Base-by-base conservation (phyloP, 148 eudicot genomes). In the Hydrangea macrophylla region DNA sequence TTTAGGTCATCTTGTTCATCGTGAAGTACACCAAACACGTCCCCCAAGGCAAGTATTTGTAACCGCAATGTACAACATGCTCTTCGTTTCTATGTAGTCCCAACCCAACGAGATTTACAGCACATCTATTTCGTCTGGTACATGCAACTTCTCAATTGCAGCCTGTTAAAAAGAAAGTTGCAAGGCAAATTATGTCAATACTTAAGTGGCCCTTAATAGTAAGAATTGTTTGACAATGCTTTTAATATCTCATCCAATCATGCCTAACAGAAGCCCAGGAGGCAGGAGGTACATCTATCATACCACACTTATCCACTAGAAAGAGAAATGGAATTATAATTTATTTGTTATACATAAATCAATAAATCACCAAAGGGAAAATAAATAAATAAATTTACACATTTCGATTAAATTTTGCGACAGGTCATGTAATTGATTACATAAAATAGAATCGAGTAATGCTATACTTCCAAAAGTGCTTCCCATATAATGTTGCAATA, bases 71-170 rank as follows among this genome's bases (percentile, higher is more conserved):
- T 74, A 77, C 73, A 77, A 45, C 67, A 60, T 33, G 59, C 65
- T 65, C 71, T 53, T 45, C 60, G 60, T 27, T 70, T 50, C 58
- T n/a, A n/a, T 70, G 27, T 50, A 51, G 2, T 23, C 71, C 45
- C 50, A 20, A 32, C 27, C 9, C 61, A 10, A 28, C 55, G 55
- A 27, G 62, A 33, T 28, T 70, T 72, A 83, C 64, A 75, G 73
- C 70, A 62, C 96, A 23, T 90, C 96, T 50, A 88, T 67, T 39
- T 88, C 95, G 39, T 93, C 98, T 55, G 98, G 98, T 70, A 93
- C 98, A 50, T 86, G 96, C 84, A 93, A 83, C 86, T 93, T 93
- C 75, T 93, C 98, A 51, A 93, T 90, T 33, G 90, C 96, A 56
- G 98, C 96, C 98, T 93, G 90, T 60, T 60, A 73, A 56, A 26